Base-by-base conservation (phyloP, 148 eudicot genomes). In the Dysphania ambrosioides region DNA sequence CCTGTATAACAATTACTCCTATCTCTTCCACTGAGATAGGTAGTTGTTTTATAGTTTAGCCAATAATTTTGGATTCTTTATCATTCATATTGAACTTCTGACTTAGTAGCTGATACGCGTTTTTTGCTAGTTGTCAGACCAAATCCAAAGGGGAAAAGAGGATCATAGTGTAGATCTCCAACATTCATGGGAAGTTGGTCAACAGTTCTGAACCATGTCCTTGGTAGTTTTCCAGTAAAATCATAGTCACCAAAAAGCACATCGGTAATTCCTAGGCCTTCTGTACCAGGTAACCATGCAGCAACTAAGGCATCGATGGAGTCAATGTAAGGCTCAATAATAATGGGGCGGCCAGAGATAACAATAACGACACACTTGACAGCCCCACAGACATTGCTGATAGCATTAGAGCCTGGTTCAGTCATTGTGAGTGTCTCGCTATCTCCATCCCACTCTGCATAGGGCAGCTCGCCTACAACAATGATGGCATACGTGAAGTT, bases 231-330 rank as follows among this genome's bases (percentile, higher is more conserved):
- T 70, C 83, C 83, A 16, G 74, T 77, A 80, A 81, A 81, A 1
- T 38, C 71, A 55, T 72, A 77, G 65, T 81, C 83, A 67, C 83
- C 83, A 77, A 81, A 81, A 12, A 81, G 21, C 66, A 77, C 68
- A 44, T 81, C 83, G 61, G 80, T 73, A 18, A 81, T 38, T 29
- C 83, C 83, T 62, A 72, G 77, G 26, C 78, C 83, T 72, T 81
- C 80, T 29, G 83, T 72, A 40, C 83, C 83, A 53, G 83, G 83
- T 47, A 81, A 73, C 83, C 83, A 81, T 24, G 83, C 83, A 30
- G 80, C 83, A 5, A 77, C 83, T 26, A 81, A 73, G 70, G 83
- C 78, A 32, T 81, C 83, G 4, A 77, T 73, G 13, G 70, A 68
- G 23, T 38, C 53, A 11, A 81, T 31, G 75, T 77, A 81, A 26